Evolutionary conservation across 2,329 filamentous ascomycete genomes (phyloP).

Genomic region (Didymella keratinophila): DNA sequence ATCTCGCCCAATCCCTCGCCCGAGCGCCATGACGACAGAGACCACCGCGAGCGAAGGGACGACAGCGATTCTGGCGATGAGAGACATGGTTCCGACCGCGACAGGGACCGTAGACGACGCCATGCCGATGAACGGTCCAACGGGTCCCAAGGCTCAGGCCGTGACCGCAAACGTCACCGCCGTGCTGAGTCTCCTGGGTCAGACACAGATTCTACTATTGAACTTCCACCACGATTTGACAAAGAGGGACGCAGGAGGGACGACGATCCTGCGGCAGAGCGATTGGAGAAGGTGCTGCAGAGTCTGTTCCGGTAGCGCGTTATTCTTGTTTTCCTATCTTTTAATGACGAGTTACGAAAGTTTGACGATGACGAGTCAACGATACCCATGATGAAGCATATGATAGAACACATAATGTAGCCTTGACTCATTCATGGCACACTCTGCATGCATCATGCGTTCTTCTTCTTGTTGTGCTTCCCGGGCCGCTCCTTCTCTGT

Average conservation of each 20-base stretch:
- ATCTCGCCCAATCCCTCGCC: conserved; percentile 30
- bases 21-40: conserved; percentile 14
- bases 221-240: conserved; percentile 49
- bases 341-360: neutral
- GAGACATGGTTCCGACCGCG: neutral
- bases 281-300: conserved; percentile 45
- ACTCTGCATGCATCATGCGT: neutral
- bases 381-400: neutral
- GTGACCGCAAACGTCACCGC: conserved; percentile 25
- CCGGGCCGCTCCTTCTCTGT: no score
- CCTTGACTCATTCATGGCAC: neutral
- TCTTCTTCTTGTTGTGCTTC: neutral
- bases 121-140: neutral
- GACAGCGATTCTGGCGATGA: neutral
- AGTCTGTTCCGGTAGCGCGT: conserved; percentile 32
- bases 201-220: conserved; percentile 45
- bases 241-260: conserved; percentile 37
- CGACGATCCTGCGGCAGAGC: conserved; percentile 47
- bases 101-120: neutral
- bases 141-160: neutral
- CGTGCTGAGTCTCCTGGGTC: conserved; percentile 40
- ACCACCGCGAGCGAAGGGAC: neutral
- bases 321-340: neutral
- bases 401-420: neutral
- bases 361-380: neutral